Base-by-base conservation (phyloP, 805 yeast species). In the Candida boleticola region DNA sequence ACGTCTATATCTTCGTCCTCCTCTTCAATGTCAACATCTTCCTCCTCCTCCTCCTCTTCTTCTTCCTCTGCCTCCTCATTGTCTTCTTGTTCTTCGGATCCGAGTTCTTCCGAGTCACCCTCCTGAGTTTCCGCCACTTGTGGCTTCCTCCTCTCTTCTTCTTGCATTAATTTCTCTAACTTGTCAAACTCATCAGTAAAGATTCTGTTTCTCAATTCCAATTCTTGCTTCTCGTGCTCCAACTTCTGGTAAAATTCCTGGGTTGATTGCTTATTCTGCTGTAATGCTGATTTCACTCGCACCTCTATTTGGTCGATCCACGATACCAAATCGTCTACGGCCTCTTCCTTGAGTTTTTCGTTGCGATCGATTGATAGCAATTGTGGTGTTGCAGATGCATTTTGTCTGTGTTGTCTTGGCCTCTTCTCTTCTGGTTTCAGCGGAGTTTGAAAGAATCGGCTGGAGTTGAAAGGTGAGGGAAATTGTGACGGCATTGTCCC, bases 261-360 rank as follows among this genome's bases (percentile, higher is more conserved):
- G 5, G 48, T 26, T 29, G 58, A 58, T 4, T 45, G 36, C 9
- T 48, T 23, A 39, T 64, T 64, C 3, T 36, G 36, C 14, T 44
- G 36, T 16, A 60, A 32, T 3, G 61, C 47, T 5, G 34, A 25
- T 26, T 51, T 46, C 26, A 53, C 45, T 30, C 66, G 46, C 2
- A 32, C n/a, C 26, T 61, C 57, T 27, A 64, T 48, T 23, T 45
- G 45, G 37, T 58, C 63, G 13, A 65, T 64, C 71, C 71, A 65
- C 18, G 48, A 40, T 5, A 63, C 48, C 19, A 65, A 27, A 13
- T 58, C 62, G 20, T 52, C 52, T 2, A 27, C 20, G 23, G 16
- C 6, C 13, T 18, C n/a, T 20, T 6, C 27, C 20, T 25, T 14
- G 5, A 36, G 5, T 25, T 25, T 25, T 3, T 5, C 16, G 23